Evolutionary conservation across 345 rosid genomes (phyloP).

Genomic region (Trapa incisa): DNA sequence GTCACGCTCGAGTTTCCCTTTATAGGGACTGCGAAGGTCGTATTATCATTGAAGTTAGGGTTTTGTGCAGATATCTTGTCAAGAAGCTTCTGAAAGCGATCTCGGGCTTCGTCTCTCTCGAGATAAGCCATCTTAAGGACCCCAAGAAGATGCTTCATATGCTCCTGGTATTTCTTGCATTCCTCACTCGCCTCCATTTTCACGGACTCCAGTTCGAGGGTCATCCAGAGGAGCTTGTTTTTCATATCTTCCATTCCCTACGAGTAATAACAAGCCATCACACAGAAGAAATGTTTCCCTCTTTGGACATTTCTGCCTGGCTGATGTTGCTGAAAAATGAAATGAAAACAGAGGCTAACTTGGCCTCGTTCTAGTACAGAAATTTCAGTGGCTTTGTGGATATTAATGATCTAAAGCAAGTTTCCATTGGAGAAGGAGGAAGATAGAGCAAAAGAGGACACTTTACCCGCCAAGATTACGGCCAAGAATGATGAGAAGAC

Average conservation of each 20-base stretch:
- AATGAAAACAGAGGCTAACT: background rate
- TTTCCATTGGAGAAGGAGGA: background rate
- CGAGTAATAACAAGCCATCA: conserved; percentile 3
- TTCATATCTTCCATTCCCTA: conserved; percentile 52
- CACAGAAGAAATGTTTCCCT: no score
- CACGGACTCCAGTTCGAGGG: conserved; percentile 47
- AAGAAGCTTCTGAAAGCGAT: conserved; percentile 42
- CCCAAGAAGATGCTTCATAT: conserved; percentile 28
- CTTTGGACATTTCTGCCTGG: background rate
- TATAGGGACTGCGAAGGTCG: conserved; percentile 14
- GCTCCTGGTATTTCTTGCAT: conserved; percentile 37
- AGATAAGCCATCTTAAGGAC: conserved; percentile 49
- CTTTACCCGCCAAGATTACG: no score
- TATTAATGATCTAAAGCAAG: background rate
- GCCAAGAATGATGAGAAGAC: conserved; percentile 11
- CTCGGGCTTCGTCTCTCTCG: conserved; percentile 84
- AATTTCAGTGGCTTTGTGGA: background rate
- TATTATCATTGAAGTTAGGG: conserved; percentile 1
- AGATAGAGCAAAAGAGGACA: no score
- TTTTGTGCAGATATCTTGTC: conserved; percentile 25
- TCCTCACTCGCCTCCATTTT: conserved; percentile 51
- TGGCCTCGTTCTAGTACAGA: background rate
- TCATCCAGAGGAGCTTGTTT: conserved; percentile 49
- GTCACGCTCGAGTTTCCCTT: conserved; percentile 70
- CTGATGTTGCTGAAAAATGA: background rate